Evolutionary conservation across 2,329 filamentous ascomycete genomes (phyloP), one percentile per base, ranked within the genome.

Genomic region (Colletotrichum chrysophilum): DNA sequence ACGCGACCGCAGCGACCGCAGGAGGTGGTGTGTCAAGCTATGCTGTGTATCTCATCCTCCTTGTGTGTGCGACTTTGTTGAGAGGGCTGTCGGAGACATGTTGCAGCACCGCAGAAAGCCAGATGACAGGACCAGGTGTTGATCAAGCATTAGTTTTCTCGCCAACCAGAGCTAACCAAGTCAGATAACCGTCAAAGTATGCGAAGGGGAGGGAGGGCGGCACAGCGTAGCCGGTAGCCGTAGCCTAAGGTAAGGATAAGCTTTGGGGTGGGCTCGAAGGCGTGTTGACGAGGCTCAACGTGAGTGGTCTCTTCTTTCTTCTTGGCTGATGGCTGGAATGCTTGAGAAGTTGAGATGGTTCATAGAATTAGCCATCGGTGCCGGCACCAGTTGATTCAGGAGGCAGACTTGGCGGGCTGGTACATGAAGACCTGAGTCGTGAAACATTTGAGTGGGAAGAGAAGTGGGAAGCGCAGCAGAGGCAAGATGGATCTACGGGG

Each of bases 291-390:
- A 75, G 70, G 56, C 32, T 64, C 43, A 24, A 55, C 68, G 38
- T 73, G 62, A 75, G 62, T 75, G 73, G 73, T 67, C 70, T 64
- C 48, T 68, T 61, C 21, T 34, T n/a, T 34, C 55, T 43, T 64
- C 73, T 68, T 73, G 73, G 73, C 70, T 73, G 62, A 43, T 36
- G 71, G 73, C 70, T 68, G 70, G 73, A 75, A 73, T 73, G 70
- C 73, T 38, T 73, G 70, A 64, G 64, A 75, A 73, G 70, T 58
- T 73, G 70, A 66, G 73, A 68, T 43, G 73, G 73, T 24, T 62
- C 26, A 21, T 55, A 64, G 36, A 52, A 64, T 36, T 64, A 48
- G 48, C 52, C 64, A 32, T 38, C n/a, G 30, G 43, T 62, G 66
- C 66, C 66, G 66, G 58, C 66, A 70, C 43, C 38, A 21, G 26